These are phyloP conservation scores for Aurantiochytrium sp. DNA, from an alignment of 108 stramenopile species.

Conservation along the genomic window DNA sequence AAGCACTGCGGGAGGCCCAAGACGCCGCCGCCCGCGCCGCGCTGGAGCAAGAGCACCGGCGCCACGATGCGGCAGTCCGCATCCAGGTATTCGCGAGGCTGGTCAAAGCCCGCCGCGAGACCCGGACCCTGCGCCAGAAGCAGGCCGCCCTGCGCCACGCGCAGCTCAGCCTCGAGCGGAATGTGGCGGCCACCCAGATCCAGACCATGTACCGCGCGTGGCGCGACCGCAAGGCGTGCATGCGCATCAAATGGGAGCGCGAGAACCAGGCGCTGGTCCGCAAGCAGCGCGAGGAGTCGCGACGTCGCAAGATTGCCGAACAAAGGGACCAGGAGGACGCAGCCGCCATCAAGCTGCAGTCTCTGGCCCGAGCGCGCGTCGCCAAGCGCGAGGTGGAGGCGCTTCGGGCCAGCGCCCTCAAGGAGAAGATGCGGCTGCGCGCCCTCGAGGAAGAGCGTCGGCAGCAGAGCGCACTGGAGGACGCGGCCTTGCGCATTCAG, in stretches of 20 bases:
- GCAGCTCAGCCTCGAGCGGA: not conserved
- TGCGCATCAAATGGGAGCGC: not conserved
- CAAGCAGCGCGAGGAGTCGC: not conserved
- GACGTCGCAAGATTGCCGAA: not conserved
- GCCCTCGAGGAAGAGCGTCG: not conserved
- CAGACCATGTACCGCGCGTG: not conserved
- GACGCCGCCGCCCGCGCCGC: not conserved
- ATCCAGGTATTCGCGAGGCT: not conserved
- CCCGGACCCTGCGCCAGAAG: not conserved
- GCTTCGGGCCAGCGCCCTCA: not conserved
- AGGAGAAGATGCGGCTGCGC: not conserved
- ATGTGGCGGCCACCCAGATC: not conserved
- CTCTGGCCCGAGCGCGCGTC: not conserved
- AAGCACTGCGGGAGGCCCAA: not conserved
- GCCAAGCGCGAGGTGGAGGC: not conserved
- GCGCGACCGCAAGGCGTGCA: not conserved
- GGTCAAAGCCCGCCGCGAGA: not conserved
- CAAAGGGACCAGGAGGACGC: not conserved
- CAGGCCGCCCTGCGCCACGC: not conserved
- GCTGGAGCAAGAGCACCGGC: not conserved
- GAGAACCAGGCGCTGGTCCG: not conserved
- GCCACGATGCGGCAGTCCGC: not conserved
- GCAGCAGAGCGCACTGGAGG: not conserved
- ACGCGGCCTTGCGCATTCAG: conserved; percentile 24
- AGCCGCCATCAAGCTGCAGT: not conserved